phyloP scores from a whole-genome alignment of 805 yeast genomes.

The Suhomyces kilbournensis region DNA sequence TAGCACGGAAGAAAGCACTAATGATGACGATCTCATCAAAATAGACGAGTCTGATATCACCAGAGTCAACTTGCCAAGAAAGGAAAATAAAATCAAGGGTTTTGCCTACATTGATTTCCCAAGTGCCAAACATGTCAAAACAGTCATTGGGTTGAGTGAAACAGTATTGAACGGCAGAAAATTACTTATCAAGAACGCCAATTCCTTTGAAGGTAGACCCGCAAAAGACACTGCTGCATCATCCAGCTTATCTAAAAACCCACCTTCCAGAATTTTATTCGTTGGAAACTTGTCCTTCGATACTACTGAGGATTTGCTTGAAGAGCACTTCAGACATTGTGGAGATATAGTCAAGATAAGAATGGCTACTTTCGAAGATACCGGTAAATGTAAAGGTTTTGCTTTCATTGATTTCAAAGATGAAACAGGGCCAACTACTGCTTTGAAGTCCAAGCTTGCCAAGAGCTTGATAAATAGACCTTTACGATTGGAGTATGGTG shows the following conservation, averaged over 20 bases:
- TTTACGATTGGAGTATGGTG: slow-evolving; percentile 87
- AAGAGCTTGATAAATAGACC: slow-evolving; percentile 69
- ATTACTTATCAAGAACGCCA: slow-evolving; percentile 75
- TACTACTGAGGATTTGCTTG: slow-evolving; percentile 75
- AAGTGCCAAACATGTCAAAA: slow-evolving; percentile 53
- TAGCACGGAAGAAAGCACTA: slow-evolving; percentile 16
- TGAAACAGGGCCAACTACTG: slow-evolving; percentile 78
- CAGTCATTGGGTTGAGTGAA: slow-evolving; percentile 70
- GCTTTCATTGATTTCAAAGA: slow-evolving; percentile 85
- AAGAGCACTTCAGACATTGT: slow-evolving; percentile 83
- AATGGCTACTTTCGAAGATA: slow-evolving; percentile 97
- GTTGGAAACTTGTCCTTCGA: slow-evolving; percentile 94
- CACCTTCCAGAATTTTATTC: slow-evolving; percentile 84
- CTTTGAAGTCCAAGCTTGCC: slow-evolving; percentile 69
- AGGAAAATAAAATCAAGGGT: slow-evolving; percentile 68
- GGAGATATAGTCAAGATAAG: slow-evolving; percentile 82
- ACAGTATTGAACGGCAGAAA: slow-evolving; percentile 76
- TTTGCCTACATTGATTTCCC: slow-evolving; percentile 88
- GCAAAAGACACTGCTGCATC: slow-evolving; percentile 41
- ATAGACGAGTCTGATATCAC: slow-evolving; percentile 60
- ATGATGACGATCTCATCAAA: slow-evolving; percentile 19
- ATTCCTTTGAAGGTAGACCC: slow-evolving; percentile 87
- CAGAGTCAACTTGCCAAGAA: slow-evolving; percentile 79
- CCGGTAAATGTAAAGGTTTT: slow-evolving; percentile 96
- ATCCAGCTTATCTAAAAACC: slow-evolving; percentile 57